These are phyloP conservation scores for Puccinia coronata DNA, from an alignment of 1,284 basidiomycete species.

Conservation along the genomic window DNA sequence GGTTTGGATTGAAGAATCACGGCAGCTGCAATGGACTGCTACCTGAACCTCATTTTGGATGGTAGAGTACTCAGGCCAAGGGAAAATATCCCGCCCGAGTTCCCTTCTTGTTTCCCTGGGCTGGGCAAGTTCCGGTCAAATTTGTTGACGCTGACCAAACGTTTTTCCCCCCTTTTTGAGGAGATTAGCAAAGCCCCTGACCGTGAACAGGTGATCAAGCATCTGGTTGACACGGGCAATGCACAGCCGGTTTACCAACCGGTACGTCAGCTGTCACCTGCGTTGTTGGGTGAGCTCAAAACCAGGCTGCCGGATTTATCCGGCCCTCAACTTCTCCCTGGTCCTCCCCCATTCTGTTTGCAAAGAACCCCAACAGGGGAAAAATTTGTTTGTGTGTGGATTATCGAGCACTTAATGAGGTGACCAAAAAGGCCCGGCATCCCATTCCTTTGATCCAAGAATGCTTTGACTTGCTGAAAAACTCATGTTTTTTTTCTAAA, in stretches of 20 bases:
- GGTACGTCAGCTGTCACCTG: too few species aligned
- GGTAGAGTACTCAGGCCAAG: not conserved
- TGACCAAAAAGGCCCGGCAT: conserved; percentile 17
- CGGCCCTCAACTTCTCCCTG: not conserved
- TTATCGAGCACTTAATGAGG: conserved; percentile 5
- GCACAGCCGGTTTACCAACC: too few species aligned
- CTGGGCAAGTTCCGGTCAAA: not conserved
- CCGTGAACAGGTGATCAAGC: not conserved
- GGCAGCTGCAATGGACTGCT: not conserved
- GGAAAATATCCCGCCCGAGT: not conserved
- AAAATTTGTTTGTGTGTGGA: conserved; percentile 7
- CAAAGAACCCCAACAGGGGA: too few species aligned
- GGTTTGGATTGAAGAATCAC: too few species aligned
- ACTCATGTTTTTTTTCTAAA: not conserved
- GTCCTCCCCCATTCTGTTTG: too few species aligned
- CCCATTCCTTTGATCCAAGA: conserved; percentile 17
- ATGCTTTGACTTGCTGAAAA: conserved; percentile 2
- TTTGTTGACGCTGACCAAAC: not conserved
- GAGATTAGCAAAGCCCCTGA: not conserved
- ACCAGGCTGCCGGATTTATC: not conserved
- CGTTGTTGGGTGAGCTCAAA: too few species aligned
- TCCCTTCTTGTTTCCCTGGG: not conserved
- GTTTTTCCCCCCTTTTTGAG: not conserved
- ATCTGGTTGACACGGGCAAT: too few species aligned
- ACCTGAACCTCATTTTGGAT: too few species aligned